Evolutionary conservation across 352 stramenopile species (phyloP).

Genomic region (Stramenopiles sp.): DNA sequence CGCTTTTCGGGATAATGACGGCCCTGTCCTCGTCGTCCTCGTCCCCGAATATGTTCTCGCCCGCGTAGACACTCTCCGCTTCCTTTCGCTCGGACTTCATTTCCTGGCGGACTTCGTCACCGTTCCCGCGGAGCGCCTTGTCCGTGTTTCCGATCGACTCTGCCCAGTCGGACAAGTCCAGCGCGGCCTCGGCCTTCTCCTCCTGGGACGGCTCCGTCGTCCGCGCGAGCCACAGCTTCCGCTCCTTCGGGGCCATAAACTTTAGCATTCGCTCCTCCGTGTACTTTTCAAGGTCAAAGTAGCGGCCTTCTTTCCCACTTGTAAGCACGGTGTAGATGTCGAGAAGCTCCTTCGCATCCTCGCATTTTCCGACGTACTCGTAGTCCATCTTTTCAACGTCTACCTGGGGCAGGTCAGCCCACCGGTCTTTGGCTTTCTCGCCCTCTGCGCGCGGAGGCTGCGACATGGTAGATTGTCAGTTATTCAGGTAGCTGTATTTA

Average conservation of each 20-base stretch:
- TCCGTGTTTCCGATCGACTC: constrained; percentile 27
- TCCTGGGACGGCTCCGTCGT: constrained; percentile 30
- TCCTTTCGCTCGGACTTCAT: constrained; percentile 27
- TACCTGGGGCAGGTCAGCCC: constrained; percentile 23
- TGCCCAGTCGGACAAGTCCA: constrained; percentile 43
- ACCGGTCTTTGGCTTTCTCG: neutral
- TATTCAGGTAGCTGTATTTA: no score
- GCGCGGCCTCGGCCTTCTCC: constrained; percentile 37
- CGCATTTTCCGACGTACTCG: constrained; percentile 53
- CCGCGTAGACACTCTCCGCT: constrained; percentile 34
- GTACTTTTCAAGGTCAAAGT: constrained; percentile 51
- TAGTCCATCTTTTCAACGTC: constrained; percentile 74
- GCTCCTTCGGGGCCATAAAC: constrained; percentile 49
- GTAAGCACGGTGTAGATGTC: constrained; percentile 53
- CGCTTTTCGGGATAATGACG: neutral
- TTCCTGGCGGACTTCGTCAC: constrained; percentile 26
- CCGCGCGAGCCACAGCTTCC: constrained; percentile 44
- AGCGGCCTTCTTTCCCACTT: constrained; percentile 63
- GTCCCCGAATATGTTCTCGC: constrained; percentile 18
- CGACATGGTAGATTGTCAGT: constrained; percentile 1
- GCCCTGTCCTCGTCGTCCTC: constrained; percentile 13
- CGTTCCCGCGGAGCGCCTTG: neutral
- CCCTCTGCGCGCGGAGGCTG: neutral
- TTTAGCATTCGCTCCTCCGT: constrained; percentile 51
- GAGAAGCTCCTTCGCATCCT: constrained; percentile 53